Percentiles rank a stretch among this genome's conserved stretches.
Conservation (phyloP, 768 basidiomycete species). For the Psilocybe tampanensis region DNA sequence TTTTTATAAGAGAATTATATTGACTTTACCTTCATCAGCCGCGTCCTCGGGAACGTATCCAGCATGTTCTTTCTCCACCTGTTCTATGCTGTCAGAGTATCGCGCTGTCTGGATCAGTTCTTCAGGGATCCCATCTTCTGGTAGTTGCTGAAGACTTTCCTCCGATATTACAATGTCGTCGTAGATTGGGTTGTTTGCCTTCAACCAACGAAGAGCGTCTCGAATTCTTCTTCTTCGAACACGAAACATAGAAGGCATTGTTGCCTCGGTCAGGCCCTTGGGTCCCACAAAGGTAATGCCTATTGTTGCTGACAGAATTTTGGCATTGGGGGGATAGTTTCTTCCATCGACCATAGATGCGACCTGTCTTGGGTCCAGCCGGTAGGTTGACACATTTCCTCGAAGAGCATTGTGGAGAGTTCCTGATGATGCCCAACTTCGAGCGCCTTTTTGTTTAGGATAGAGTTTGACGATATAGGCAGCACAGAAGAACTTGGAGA, state of each 20-base stretch:
- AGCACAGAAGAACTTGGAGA: background rate
- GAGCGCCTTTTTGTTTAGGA: background rate
- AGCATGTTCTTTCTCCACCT: conserved; percentile 11
- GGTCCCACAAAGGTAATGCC: background rate
- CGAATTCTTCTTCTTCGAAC: background rate
- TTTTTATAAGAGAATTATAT: too few species aligned
- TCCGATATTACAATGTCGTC: conserved; percentile 10
- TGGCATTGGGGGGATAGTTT: background rate
- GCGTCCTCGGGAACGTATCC: conserved; percentile 22
- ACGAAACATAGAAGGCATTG: background rate
- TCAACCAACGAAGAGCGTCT: background rate
- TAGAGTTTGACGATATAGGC: background rate
- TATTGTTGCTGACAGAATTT: background rate
- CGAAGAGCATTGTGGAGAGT: background rate
- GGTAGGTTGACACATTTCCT: background rate
- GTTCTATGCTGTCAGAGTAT: conserved; percentile 6
- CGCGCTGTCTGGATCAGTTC: conserved; percentile 3
- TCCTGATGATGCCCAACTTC: background rate
- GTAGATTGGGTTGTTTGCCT: background rate
- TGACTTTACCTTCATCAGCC: background rate
- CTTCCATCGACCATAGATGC: background rate
- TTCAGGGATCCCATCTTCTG: conserved; percentile 14
- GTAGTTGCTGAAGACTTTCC: conserved; percentile 1
- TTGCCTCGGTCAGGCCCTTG: background rate
- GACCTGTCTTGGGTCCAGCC: background rate